These are phyloP conservation scores for Aureobasidium musti DNA, from an alignment of 2,329 filamentous ascomycete species.

Conservation along the genomic window DNA sequence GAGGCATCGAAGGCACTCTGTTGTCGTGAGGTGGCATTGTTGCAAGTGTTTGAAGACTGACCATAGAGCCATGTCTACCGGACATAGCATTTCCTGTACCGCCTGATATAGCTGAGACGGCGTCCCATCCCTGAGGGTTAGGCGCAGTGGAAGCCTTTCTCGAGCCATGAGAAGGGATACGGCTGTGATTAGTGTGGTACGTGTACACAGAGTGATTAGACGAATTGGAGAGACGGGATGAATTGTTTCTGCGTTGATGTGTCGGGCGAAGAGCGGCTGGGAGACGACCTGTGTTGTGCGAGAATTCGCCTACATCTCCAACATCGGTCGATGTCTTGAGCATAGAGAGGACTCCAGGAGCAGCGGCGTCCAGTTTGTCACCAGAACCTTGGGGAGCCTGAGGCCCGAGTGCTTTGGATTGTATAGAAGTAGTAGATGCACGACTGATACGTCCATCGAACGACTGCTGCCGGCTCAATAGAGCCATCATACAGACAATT, in stretches of 20 bases:
- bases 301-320: constrained; percentile 48
- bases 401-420: constrained; percentile 37
- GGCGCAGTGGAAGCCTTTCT: constrained; percentile 44
- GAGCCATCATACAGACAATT: constrained; percentile 46
- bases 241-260: constrained; percentile 41
- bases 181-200: constrained; percentile 37
- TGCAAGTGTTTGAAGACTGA: constrained; percentile 47
- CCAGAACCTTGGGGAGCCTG: constrained; percentile 33
- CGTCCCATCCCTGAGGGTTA: constrained; percentile 43
- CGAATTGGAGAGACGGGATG: constrained; percentile 46
- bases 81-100: constrained; percentile 12
- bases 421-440: constrained; percentile 49
- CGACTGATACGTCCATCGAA: constrained; percentile 51
- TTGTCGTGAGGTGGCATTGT: constrained; percentile 48
- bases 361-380: constrained; percentile 37
- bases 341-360: constrained; percentile 53
- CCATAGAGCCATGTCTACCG: constrained; percentile 41
- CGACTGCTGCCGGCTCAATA: constrained; percentile 48
- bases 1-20: constrained; percentile 35
- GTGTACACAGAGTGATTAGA: constrained; percentile 39
- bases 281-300: constrained; percentile 44
- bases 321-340: constrained; percentile 54
- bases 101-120: constrained; percentile 45
- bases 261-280: constrained; percentile 43
- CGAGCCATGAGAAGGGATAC: constrained; percentile 46